These are phyloP conservation scores for Colletotrichum musicola DNA, from an alignment of 2,329 filamentous ascomycete species.

Conservation along the genomic window DNA sequence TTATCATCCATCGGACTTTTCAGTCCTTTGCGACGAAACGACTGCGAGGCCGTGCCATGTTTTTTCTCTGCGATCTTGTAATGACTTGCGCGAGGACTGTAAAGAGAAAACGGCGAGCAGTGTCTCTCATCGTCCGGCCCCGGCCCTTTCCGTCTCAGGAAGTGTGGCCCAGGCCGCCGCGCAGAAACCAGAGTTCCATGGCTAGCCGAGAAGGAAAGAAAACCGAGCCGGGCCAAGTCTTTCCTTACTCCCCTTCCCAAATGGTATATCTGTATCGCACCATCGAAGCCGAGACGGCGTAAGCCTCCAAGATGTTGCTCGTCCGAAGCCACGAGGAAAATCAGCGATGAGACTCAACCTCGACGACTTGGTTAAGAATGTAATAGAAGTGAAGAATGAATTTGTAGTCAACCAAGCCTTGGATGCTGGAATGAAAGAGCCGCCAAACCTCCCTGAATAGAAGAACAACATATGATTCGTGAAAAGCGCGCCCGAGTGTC, in stretches of 20 bases:
- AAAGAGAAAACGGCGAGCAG: conserved; percentile 34
- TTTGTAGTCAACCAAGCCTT: conserved; percentile 38
- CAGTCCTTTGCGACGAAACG: conserved; percentile 25
- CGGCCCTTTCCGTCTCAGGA: conserved; percentile 34
- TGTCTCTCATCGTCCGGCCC: conserved; percentile 17
- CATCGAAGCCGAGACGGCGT: conserved; percentile 25
- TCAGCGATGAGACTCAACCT: conserved; percentile 20
- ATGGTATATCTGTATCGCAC: conserved; percentile 33
- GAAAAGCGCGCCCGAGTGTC: conserved; percentile 31
- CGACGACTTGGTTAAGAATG: conserved; percentile 34
- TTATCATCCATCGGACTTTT: conserved; percentile 24
- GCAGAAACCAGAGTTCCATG: conserved; percentile 27
- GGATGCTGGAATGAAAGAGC: conserved; percentile 36
- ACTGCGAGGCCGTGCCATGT: conserved; percentile 10
- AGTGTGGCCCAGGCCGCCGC: conserved; percentile 12
- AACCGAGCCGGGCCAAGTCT: conserved; percentile 17
- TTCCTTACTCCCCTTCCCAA: conserved; percentile 17
- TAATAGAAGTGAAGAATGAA: conserved; percentile 37
- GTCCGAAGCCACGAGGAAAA: conserved; percentile 32
- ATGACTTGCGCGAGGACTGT: conserved; percentile 29
- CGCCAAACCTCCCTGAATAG: conserved; percentile 31
- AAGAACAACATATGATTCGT: conserved; percentile 36
- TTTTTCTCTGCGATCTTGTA: conserved; percentile 15
- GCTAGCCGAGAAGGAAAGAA: conserved; percentile 22
- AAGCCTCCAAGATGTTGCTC: conserved; percentile 31